These are phyloP conservation scores for Paramecium primaurelia DNA, from an alignment of 73 alveolate genomes.

Conservation along the genomic window DNA sequence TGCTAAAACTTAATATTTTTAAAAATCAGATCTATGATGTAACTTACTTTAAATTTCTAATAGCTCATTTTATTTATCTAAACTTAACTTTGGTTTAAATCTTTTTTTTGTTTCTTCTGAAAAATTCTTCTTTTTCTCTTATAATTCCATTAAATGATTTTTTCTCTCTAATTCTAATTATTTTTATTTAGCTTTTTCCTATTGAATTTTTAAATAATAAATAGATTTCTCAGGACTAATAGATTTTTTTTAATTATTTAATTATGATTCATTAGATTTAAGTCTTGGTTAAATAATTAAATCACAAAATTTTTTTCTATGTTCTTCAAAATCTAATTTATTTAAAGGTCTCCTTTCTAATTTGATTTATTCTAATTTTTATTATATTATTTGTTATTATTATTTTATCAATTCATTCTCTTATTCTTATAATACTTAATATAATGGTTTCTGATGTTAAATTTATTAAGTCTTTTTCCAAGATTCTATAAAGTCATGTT, in stretches of 20 bases:
- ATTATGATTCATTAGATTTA: not conserved
- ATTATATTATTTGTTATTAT: not conserved
- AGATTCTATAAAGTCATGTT: not conserved
- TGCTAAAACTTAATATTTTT: not conserved
- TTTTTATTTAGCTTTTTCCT: not conserved
- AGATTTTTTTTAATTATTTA: not conserved
- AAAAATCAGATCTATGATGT: not conserved
- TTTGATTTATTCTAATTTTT: not conserved
- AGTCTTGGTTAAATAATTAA: not conserved
- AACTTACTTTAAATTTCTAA: not conserved
- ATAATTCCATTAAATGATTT: not conserved
- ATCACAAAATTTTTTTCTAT: not conserved
- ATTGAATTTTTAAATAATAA: not conserved
- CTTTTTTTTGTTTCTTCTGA: not conserved
- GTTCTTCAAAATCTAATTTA: not conserved
- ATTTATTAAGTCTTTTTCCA: constrained; percentile 4
- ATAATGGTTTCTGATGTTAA: not conserved
- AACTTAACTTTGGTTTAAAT: not conserved
- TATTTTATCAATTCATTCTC: not conserved
- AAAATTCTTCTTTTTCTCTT: not conserved
- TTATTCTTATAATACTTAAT: not conserved
- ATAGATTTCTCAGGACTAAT: not conserved
- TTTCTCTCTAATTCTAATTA: not conserved
- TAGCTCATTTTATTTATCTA: not conserved
- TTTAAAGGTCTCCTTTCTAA: not conserved